Percentiles rank a stretch among this genome's conserved stretches.
Evolutionary conservation across 1,284 basidiomycete species (phyloP).

Genomic region (Caloboletus firmus): DNA sequence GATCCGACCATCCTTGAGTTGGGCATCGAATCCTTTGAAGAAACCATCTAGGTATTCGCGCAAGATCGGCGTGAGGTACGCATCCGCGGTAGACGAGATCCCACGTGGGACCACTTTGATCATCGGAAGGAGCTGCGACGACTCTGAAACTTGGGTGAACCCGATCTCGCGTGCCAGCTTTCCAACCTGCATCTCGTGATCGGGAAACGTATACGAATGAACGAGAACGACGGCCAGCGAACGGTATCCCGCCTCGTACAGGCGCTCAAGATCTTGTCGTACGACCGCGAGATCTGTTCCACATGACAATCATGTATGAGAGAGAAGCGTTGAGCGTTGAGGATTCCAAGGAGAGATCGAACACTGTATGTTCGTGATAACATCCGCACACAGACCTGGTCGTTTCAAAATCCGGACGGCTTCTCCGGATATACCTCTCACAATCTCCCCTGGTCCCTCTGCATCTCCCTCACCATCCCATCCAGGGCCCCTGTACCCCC

Average conservation of each 20-base stretch:
- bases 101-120: conserved; percentile 95
- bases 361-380: not conserved
- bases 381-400: conserved; percentile 49
- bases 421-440: conserved; percentile 86
- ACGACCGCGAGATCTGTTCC: conserved; percentile 52
- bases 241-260: conserved; percentile 78
- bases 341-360: not conserved
- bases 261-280: conserved; percentile 58
- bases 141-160: conserved; percentile 87
- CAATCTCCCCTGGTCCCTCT: conserved; percentile 77
- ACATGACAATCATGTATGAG: not conserved
- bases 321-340: conserved; percentile 6
- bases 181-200: conserved; percentile 77
- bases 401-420: conserved; percentile 83
- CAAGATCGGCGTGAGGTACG: conserved; percentile 92
- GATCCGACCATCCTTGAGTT: conserved; percentile 46
- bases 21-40: conserved; percentile 83
- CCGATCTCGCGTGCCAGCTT: conserved; percentile 75
- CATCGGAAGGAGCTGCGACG: conserved; percentile 88
- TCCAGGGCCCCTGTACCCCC: conserved; percentile 73
- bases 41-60: conserved; percentile 89
- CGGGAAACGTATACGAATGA: conserved; percentile 91
- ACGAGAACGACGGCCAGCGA: conserved; percentile 85
- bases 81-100: conserved; percentile 91
- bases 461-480: conserved; percentile 66